Conservation (phyloP, 768 basidiomycete species). For the Boletus edulis region DNA sequence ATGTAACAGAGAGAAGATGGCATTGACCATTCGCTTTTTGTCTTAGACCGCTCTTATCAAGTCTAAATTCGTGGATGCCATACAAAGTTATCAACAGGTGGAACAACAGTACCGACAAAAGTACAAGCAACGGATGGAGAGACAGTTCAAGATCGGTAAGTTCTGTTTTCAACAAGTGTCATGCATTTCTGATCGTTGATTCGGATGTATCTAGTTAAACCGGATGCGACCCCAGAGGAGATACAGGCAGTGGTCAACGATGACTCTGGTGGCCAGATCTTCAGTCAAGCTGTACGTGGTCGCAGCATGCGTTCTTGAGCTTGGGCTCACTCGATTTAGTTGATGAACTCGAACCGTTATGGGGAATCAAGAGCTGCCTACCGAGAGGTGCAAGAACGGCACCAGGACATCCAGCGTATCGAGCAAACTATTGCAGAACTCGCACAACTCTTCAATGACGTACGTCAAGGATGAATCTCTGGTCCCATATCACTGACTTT, state of each 20-base stretch:
- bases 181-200: neutral
- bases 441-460: conserved; percentile 95
- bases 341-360: conserved; percentile 88
- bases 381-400: conserved; percentile 95
- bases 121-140: conserved; percentile 79
- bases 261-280: conserved; percentile 79
- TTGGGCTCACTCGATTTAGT: conserved; percentile 39
- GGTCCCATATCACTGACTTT: conserved; percentile 1
- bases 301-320: neutral
- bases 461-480: conserved; percentile 34
- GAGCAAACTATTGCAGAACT: conserved; percentile 91
- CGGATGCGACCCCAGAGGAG: conserved; percentile 89
- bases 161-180: neutral
- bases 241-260: conserved; percentile 84
- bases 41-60: conserved; percentile 59
- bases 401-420: conserved; percentile 94
- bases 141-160: conserved; percentile 85
- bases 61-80: conserved; percentile 79
- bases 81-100: conserved; percentile 81
- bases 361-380: conserved; percentile 89
- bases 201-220: conserved; percentile 61
- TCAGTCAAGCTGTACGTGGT: conserved; percentile 73
- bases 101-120: conserved; percentile 77
- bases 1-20: neutral
- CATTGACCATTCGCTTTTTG: conserved; percentile 12